Base-by-base conservation (phyloP, 2,329 filamentous ascomycete genomes). In the Epichloe coenophiala region DNA sequence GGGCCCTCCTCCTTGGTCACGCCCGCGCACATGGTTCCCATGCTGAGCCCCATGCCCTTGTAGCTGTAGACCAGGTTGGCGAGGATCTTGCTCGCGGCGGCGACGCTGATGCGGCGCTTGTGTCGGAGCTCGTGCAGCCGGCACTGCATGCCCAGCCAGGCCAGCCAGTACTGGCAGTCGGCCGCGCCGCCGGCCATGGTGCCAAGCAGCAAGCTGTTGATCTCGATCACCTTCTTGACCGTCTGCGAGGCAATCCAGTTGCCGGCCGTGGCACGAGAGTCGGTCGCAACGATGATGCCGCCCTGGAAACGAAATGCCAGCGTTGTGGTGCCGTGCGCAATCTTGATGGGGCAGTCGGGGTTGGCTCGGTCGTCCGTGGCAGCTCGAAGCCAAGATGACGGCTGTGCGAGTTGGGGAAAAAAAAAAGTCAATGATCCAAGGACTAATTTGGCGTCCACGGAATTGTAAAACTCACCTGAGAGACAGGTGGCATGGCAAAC, bases 191-290 rank as follows among this genome's bases (percentile, higher is more conserved):
- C 93, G 56, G 93, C 93, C 91, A 98, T 95, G 60, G 93, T 98
- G 58, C 93, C 93, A 63, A 98, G 73, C 70, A 98, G 78, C 70
- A 84, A 86, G 71, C 78, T 88, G 76, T 95, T 95, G 77, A 95
- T 95, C 78, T 95, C 89, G 65, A 98, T 97, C 60, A 98, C 93
- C 79, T 98, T 98, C 83, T 98, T 98, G 65, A 98, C 93, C 49
- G 93, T 98, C 78, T 98, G 93, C 72, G 88, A 95, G 58, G 93
- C 93, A 71, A 98, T 98, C 93, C 93, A 98, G 80, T 93, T 94
- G 63, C 93, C 93, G 33, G 93, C 91, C 45, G 93, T 95, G 54
- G 93, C 93, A 72, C 93, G 83, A 54, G 93, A 98, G 73, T 98
- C 93, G 53, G 93, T 98, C 50, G 91, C 91, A 48, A 98, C 91